A percentile compares a stretch with the other conserved stretches of the same genome.
Conservation (phyloP, 768 basidiomycete species). For the Suillus fuscotomentosus region DNA sequence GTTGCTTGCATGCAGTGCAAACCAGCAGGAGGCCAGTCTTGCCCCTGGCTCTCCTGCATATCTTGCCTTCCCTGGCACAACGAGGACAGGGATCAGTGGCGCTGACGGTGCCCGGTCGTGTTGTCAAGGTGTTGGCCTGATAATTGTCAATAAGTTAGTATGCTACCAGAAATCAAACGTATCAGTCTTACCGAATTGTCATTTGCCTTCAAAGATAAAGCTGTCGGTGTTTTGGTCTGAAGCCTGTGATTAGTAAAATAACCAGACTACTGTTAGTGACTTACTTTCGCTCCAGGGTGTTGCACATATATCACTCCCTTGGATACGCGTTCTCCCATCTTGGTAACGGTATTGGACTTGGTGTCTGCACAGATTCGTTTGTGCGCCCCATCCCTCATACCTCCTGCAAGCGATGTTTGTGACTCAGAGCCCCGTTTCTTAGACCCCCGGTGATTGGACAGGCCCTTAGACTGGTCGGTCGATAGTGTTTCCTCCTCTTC, state of each 20-base stretch:
- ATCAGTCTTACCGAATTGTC: not conserved
- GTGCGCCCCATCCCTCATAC: not conserved
- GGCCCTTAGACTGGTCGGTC: not conserved
- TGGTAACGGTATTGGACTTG: not conserved
- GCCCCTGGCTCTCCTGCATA: not conserved
- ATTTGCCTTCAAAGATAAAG: not conserved
- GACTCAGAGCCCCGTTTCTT: not conserved
- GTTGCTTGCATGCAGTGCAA: not conserved
- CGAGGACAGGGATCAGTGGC: not conserved
- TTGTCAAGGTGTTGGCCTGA: not conserved
- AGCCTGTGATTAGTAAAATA: not conserved
- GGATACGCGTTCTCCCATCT: not conserved
- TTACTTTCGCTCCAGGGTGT: not conserved
- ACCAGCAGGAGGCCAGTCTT: not conserved
- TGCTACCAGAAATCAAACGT: no score
- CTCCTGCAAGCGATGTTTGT: not conserved
- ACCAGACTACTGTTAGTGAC: not conserved
- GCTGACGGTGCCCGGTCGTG: not conserved
- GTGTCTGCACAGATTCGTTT: not conserved
- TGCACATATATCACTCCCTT: not conserved
- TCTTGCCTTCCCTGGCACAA: not conserved
- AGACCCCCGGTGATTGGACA: not conserved
- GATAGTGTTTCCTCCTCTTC: not conserved
- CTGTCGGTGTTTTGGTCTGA: not conserved
- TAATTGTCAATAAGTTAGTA: not conserved